phyloP scores from a whole-genome alignment of 139 green algal genomes.

The Coelastrella sp. region DNA sequence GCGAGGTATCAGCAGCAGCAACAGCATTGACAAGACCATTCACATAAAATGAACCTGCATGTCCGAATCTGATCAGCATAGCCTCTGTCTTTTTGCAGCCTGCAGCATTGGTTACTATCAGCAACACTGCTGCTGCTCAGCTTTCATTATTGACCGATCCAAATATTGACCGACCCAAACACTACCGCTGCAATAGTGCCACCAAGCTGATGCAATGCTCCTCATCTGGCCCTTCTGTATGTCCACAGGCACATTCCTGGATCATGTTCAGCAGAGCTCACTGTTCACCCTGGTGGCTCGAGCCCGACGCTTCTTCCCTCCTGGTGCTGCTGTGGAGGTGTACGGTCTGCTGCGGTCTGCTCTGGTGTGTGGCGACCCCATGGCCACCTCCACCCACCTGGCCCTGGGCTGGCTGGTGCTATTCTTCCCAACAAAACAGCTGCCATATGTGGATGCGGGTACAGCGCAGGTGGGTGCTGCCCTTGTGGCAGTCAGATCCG shows the following conservation, averaged over 20 bases:
- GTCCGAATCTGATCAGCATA: too few species aligned
- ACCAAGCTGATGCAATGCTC: background rate
- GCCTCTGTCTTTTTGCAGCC: too few species aligned
- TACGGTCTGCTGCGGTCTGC: slow-evolving; percentile 52
- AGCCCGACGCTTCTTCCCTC: slow-evolving; percentile 60
- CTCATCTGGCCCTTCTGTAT: background rate
- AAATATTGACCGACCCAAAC: background rate
- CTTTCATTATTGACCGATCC: background rate
- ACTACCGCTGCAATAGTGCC: background rate
- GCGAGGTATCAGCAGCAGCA: too few species aligned
- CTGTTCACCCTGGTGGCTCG: slow-evolving; percentile 56
- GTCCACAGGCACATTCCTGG: slow-evolving; percentile 55
- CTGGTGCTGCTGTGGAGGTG: slow-evolving; percentile 57
- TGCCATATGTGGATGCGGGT: slow-evolving; percentile 18
- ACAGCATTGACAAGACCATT: too few species aligned
- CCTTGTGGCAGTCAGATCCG: too few species aligned
- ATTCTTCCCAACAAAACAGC: slow-evolving; percentile 73
- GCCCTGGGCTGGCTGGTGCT: slow-evolving; percentile 74
- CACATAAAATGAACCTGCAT: too few species aligned
- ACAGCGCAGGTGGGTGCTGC: slow-evolving; percentile 46
- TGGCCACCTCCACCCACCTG: slow-evolving; percentile 33
- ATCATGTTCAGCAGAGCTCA: slow-evolving; percentile 46
- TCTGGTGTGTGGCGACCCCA: slow-evolving; percentile 36
- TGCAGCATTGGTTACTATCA: too few species aligned
- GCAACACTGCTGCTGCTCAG: background rate